Percentiles rank a stretch among this genome's conserved stretches.
Conservation (phyloP, 2,329 filamentous ascomycete genomes). For the Scorias spongiosa region DNA sequence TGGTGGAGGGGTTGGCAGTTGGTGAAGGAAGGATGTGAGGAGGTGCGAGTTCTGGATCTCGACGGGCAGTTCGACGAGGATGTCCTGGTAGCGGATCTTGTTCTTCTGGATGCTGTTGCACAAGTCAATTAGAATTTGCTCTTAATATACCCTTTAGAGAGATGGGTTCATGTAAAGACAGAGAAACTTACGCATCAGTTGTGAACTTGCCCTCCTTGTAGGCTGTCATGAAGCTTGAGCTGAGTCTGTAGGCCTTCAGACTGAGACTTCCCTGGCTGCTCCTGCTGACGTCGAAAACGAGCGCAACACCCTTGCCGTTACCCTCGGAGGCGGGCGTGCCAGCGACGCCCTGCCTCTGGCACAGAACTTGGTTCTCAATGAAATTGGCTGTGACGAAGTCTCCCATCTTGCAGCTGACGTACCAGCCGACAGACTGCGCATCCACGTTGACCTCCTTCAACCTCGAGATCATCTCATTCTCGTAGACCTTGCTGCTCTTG, state of each 20-base stretch:
- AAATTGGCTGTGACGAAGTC: constrained; percentile 93
- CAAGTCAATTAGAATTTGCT: constrained; percentile 10
- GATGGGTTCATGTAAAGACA: background rate
- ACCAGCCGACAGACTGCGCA: constrained; percentile 96
- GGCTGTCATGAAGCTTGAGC: constrained; percentile 71
- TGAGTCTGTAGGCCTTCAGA: constrained; percentile 80
- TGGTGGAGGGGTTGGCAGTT: constrained; percentile 56
- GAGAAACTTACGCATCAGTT: constrained; percentile 61
- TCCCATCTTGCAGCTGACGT: constrained; percentile 96
- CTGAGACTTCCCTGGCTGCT: constrained; percentile 85
- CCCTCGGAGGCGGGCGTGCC: constrained; percentile 32
- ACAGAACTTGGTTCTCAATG: constrained; percentile 95
- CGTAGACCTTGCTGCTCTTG: constrained; percentile 77
- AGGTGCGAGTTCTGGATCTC: constrained; percentile 93
- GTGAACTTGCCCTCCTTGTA: constrained; percentile 98
- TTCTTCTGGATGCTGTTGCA: constrained; percentile 70
- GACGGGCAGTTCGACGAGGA: constrained; percentile 79
- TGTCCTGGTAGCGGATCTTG: constrained; percentile 84
- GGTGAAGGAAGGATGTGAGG: constrained; percentile 86
- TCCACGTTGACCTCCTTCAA: constrained; percentile 96
- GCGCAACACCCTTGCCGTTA: constrained; percentile 39
- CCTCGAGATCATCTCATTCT: constrained; percentile 94
- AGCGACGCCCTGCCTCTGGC: constrained; percentile 85
- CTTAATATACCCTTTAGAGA: background rate
- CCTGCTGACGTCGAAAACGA: constrained; percentile 90